Base-by-base conservation (phyloP, 2,329 filamentous ascomycete species). In the Byssoonygena ceratinophila region DNA sequence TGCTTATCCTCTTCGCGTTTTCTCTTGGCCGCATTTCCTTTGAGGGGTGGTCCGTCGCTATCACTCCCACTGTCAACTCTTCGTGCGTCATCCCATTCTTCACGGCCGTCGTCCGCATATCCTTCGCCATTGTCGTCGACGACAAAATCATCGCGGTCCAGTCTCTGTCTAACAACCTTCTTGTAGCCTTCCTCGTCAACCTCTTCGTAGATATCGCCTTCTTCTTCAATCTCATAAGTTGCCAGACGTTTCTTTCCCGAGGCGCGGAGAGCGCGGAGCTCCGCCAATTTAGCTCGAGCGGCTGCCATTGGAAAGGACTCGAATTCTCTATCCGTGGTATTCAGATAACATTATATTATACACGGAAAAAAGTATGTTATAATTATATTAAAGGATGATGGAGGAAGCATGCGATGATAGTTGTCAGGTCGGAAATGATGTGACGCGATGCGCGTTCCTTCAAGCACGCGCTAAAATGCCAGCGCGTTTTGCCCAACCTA, bases 171-270 rank as follows among this genome's bases (percentile, higher is more conserved):
- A 12, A 98, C 89, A 59, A 97, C 84, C 68, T 94, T 94, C 74
- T 96, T 96, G 76, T 98, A 98, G 48, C 87, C 86, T 63, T 92
- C 91, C 63, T 98, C 92, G 64, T 97, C 90, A 45, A 98, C 89
- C 63, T 94, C 90, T 58, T 97, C 92, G 72, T 97, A 98, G 41
- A 98, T 75, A 60, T 87, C 82, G 59, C 84, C 80, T 61, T 87
- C 85, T 57, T 97, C 84, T 61, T 88, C 80, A 56, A 96, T 81
- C 69, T 95, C 76, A 73, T 97, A 98, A 55, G 79, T 82, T 62
- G 89, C 85, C 58, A 94, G 83, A 59, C 84, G 84, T 71, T 92
- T 96, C 76, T 94, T 95, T 71, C 92, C 92, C 51, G 89, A 81
- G 62, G 87, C 82, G 64, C 89, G 85, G 59, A 94, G 80, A 66